Evolutionary conservation across 2,329 filamentous ascomycete genomes (phyloP), one percentile per base, ranked within the genome.

Genomic region (Xylariaceae sp.): DNA sequence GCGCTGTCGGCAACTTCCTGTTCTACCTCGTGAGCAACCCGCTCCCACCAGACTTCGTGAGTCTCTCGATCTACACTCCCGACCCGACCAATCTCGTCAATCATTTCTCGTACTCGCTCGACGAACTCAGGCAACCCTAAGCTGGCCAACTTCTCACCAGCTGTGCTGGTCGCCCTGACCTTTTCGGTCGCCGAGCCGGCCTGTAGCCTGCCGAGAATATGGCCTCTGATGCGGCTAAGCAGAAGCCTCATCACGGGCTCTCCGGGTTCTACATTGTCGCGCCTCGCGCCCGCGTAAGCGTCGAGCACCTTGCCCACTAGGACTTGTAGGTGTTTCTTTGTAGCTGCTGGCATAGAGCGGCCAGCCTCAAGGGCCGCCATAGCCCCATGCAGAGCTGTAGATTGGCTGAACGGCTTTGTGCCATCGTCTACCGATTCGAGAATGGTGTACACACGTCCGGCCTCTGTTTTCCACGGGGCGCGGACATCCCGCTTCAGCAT

Each of bases 401-500:
- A 44, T 38, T 57, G 51, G 29, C 78, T 75, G 2, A 69, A 51
- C 2, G 63, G 50, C 40, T 65, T 69, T 2, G 72, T 64, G 29
- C 70, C 60, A 23, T 54, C 55, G 26, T 62, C 59, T 33, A 71
- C 64, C 11, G 69, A 74, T 47, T 83, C 81, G 9, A 89, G 72
- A 1, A 86, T 75, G 1, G 75, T 65, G 67, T 83, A 77, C 48
- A 89, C 76, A n/a, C 85, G 78, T 3, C 70, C 67, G 0, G 84
- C 83, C 61, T 89, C 83, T 16, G 70, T 76, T 60, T 82, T 86
- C 86, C 86, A 92, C 14, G 83, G 78, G 9, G 76, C 75, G 31
- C 86, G 78, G 3, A 88, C 83, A 54, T 90, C 85, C 12, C 86
- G 78, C 63, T 88, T 89, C 21, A 92, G 73, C 6, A 90, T 69